Percentiles rank a stretch among this genome's conserved stretches.
Evolutionary conservation across 2,329 filamentous ascomycete genomes (phyloP).

Genomic region (Fulvia fulva): DNA sequence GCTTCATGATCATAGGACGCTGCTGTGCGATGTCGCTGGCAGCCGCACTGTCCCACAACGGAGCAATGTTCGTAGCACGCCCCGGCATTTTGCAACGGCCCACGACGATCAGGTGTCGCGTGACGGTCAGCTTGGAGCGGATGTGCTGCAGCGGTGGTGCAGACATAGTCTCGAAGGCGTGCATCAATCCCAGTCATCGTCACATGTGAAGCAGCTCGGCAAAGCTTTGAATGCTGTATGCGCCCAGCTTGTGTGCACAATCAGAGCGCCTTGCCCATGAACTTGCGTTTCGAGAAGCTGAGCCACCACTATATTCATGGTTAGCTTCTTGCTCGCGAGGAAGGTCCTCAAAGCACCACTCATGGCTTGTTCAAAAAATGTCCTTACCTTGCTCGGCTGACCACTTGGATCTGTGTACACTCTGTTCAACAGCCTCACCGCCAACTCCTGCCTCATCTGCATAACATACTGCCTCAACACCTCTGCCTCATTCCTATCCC

Average conservation of each 20-base stretch:
- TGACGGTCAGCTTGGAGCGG: background rate
- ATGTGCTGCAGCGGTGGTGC: background rate
- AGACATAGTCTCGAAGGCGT: background rate
- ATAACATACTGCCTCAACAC: slow-evolving; percentile 81
- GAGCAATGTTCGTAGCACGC: background rate
- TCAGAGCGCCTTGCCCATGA: slow-evolving; percentile 79
- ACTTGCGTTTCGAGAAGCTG: slow-evolving; percentile 98
- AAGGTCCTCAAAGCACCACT: no score
- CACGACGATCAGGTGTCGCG: background rate
- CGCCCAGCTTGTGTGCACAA: background rate
- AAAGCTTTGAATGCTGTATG: background rate
- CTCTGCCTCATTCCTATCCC: slow-evolving; percentile 85
- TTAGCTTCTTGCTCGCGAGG: slow-evolving; percentile 24
- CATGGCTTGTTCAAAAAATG: no score
- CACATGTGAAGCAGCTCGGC: background rate
- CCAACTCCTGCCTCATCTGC: slow-evolving; percentile 90
- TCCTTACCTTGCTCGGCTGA: slow-evolving; percentile 59
- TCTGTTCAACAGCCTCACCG: slow-evolving; percentile 72
- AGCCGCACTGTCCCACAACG: background rate
- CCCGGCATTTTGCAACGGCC: background rate
- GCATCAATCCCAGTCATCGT: background rate
- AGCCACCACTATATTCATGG: slow-evolving; percentile 84
- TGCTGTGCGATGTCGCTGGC: background rate
- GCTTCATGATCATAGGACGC: background rate
- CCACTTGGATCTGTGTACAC: slow-evolving; percentile 72